Evolutionary conservation across 345 rosid species (phyloP).

Genomic region (Populus nigra): DNA sequence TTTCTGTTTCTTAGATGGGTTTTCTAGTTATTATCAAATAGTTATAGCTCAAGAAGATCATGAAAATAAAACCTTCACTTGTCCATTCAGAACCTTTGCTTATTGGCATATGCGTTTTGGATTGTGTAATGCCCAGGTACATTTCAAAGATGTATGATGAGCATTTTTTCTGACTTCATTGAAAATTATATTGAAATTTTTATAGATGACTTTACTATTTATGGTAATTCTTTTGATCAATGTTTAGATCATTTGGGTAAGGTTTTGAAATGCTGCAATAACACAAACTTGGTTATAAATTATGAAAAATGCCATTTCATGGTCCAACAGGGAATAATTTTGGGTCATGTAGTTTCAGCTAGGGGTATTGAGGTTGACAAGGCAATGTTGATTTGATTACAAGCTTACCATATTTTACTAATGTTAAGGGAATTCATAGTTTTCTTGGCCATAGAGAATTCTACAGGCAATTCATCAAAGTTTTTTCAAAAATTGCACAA

Average conservation of each 20-base stretch:
- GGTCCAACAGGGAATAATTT: neutral
- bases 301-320: constrained; percentile 8
- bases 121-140: neutral
- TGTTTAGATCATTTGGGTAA: neutral
- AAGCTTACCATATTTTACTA: neutral
- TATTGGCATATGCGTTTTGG: too few species aligned
- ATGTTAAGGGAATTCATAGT: neutral
- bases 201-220: neutral
- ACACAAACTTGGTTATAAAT: neutral
- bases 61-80: too few species aligned
- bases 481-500: neutral
- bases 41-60: too few species aligned
- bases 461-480: neutral
- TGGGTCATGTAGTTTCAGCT: neutral
- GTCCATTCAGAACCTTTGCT: too few species aligned
- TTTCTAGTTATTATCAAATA: too few species aligned
- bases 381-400: neutral
- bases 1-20: too few species aligned
- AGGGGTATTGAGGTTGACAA: neutral
- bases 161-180: neutral
- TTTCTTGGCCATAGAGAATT: neutral
- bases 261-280: neutral
- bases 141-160: constrained; percentile 4
- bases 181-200: neutral
- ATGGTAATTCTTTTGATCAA: neutral